phyloP scores from a whole-genome alignment of 371 early-diverging fungal species.

The Choanephora cucurbitarum region DNA sequence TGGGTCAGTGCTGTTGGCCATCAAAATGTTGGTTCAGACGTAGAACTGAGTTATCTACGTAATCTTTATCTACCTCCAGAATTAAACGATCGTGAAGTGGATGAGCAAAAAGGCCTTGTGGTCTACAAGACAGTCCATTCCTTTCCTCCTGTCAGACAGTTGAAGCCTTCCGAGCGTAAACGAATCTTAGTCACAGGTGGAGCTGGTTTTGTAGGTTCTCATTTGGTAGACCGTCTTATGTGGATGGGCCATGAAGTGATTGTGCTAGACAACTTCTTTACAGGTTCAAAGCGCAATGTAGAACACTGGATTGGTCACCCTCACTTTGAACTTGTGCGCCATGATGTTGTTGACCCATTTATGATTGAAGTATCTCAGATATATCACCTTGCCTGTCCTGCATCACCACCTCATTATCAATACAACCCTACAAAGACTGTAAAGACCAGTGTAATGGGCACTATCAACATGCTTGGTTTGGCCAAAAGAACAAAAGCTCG shows the following conservation, averaged over 20 bases:
- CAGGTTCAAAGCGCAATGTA: slow-evolving; percentile 70
- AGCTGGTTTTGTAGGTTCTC: slow-evolving; percentile 90
- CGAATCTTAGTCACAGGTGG: slow-evolving; percentile 90
- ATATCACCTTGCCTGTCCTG: slow-evolving; percentile 87
- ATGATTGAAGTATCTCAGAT: slow-evolving; percentile 87
- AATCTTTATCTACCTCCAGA: slow-evolving; percentile 48
- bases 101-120: slow-evolving; percentile 42
- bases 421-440: slow-evolving; percentile 89
- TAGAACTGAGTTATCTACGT: slow-evolving; percentile 40
- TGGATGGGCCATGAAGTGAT: slow-evolving; percentile 87
- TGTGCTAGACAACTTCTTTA: slow-evolving; percentile 87
- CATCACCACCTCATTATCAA: slow-evolving; percentile 90
- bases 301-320: slow-evolving; percentile 90
- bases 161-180: slow-evolving; percentile 60
- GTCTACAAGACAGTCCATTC: slow-evolving; percentile 48
- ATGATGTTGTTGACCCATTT: slow-evolving; percentile 85
- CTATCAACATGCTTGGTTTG: slow-evolving; percentile 89
- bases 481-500: slow-evolving; percentile 84
- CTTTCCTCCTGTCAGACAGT: slow-evolving; percentile 57
- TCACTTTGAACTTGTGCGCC: slow-evolving; percentile 82
- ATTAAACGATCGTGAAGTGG: slow-evolving; percentile 33
- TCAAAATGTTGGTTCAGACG: slow-evolving; percentile 41
- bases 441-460: slow-evolving; percentile 87
- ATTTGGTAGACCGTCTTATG: slow-evolving; percentile 86
- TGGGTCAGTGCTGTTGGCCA: slow-evolving; percentile 42